Conservation (phyloP, 1,284 basidiomycete species). For the Apiotrichum gracile region DNA sequence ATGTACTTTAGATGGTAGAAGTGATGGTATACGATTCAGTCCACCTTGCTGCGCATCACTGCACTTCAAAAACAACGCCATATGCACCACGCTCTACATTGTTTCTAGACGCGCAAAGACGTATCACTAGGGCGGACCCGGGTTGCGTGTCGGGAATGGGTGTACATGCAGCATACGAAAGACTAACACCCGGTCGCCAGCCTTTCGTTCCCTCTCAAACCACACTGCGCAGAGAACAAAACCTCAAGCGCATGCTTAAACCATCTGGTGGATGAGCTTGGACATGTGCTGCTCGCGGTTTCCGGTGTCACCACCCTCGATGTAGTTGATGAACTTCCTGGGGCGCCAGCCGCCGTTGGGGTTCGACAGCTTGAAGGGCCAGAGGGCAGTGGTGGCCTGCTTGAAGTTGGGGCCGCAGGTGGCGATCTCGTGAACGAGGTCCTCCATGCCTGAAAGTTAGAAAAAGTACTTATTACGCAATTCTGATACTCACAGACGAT, state of each 20-base stretch:
- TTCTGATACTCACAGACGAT: slow-evolving; percentile 64
- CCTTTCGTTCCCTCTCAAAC: slow-evolving; percentile 15
- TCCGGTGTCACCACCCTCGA: slow-evolving; percentile 88
- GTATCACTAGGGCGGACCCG: neutral
- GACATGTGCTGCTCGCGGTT: slow-evolving; percentile 95
- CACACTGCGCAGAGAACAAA: slow-evolving; percentile 4
- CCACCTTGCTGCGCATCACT: neutral
- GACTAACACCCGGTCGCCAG: slow-evolving; percentile 21
- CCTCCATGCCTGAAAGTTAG: slow-evolving; percentile 60
- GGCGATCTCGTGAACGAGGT: slow-evolving; percentile 95
- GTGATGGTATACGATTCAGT: too few relatives aligned
- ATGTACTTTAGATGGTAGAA: neutral
- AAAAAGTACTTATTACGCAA: neutral
- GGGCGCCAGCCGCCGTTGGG: slow-evolving; percentile 96
- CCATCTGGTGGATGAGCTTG: slow-evolving; percentile 96
- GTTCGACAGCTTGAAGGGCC: slow-evolving; percentile 99
- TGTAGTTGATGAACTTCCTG: slow-evolving; percentile 92
- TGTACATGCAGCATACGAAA: slow-evolving; percentile 28
- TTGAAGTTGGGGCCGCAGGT: slow-evolving; percentile 98
- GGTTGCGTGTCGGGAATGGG: slow-evolving; percentile 18
- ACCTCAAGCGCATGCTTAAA: slow-evolving; percentile 51
- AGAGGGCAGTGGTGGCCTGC: slow-evolving; percentile 93
- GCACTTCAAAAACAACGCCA: neutral
- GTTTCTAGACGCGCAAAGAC: neutral
- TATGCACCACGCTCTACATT: slow-evolving; percentile 3